Base-by-base conservation (phyloP, 1,284 basidiomycete species). In the Ustilago hordei region DNA sequence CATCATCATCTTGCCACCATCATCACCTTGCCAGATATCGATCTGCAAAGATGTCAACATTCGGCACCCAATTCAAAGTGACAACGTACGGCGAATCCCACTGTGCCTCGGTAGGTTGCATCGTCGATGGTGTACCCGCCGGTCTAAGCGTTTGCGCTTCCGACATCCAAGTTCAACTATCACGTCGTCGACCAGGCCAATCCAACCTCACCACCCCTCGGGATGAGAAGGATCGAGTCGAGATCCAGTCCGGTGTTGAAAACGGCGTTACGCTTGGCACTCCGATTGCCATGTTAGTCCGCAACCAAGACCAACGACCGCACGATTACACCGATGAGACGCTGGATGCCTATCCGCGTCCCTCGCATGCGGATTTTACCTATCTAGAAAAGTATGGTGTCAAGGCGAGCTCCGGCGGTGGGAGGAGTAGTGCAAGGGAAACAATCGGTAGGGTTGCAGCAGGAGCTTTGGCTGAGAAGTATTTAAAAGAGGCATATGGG, bases 21-120 rank as follows among this genome's bases (percentile, higher is more conserved):
- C 31, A 53, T 35, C 19, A 36, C 39, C 32, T 53, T 48, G 23
- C 19, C 35, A 32, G 13, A 41, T 53, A 13, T 55, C 28, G 36
- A 7, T 43, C 39, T 4, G 15, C 17, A 31, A 23, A 52, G 72
- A 98, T 98, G 96, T 97, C 95, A 41, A 93, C 95, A 53, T 98
- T 94, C 86, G 97, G 96, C 52, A 90, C 89, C 23, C 88, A 93
- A 56, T 99, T 94, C 89, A 91, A 95, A 60, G 96, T 99, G 47
- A 95, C 95, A 69, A 99, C 97, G 73, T 99, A 93, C 86, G 97
- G 97, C 78, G 97, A 99, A 89, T 95, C 93, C 71, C 97, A 99
- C 86, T 98, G 97, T 87, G 91, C 93, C 67, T 96, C 94, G 4
- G 96, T 99, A 41, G 97, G 97, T 39, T 95, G 94, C 69, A 98